Percentiles rank a stretch among this genome's conserved stretches.
phyloP scores from a whole-genome alignment of 371 early-diverging fungal genomes.

The Mortierella sp. region DNA sequence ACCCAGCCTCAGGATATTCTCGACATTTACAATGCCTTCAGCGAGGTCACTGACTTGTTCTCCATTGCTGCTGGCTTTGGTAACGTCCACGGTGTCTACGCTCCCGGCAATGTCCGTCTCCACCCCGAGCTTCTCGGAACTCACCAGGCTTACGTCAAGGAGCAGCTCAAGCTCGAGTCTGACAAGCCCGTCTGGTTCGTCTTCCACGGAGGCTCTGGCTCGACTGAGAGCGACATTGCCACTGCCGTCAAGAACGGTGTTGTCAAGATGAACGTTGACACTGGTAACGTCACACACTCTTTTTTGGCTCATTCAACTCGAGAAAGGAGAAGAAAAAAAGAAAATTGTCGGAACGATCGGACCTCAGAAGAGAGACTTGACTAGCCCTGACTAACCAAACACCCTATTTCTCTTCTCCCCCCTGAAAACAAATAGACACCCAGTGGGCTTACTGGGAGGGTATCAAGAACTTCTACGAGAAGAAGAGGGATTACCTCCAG shows the following conservation, averaged over 20 bases:
- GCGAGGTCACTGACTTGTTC: constrained; percentile 80
- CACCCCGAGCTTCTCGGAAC: constrained; percentile 88
- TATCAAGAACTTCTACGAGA: constrained; percentile 54
- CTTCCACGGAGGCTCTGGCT: constrained; percentile 96
- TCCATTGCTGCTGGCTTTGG: constrained; percentile 94
- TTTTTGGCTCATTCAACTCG: background rate
- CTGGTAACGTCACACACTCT: constrained; percentile 55
- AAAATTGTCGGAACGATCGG: background rate
- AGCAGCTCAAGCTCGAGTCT: constrained; percentile 63
- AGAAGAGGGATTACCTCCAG: constrained; percentile 75
- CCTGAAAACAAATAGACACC: constrained; percentile 25
- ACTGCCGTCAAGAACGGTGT: constrained; percentile 87
- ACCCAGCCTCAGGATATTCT: constrained; percentile 94
- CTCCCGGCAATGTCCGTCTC: constrained; percentile 91
- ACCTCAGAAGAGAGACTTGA: background rate
- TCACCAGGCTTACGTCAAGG: constrained; percentile 84
- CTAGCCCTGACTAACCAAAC: too few relatives aligned
- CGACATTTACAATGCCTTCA: constrained; percentile 87
- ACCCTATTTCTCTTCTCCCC: background rate
- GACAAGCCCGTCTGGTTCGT: constrained; percentile 90
- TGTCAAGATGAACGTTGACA: constrained; percentile 96
- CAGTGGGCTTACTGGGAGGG: constrained; percentile 62
- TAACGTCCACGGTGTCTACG: constrained; percentile 94
- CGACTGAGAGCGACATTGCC: constrained; percentile 81
- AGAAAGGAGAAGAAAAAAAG: too few relatives aligned